Evolutionary conservation across 768 basidiomycete species (phyloP), one percentile per base, ranked within the genome.

Genomic region (Pleurotus citrinopileatus): DNA sequence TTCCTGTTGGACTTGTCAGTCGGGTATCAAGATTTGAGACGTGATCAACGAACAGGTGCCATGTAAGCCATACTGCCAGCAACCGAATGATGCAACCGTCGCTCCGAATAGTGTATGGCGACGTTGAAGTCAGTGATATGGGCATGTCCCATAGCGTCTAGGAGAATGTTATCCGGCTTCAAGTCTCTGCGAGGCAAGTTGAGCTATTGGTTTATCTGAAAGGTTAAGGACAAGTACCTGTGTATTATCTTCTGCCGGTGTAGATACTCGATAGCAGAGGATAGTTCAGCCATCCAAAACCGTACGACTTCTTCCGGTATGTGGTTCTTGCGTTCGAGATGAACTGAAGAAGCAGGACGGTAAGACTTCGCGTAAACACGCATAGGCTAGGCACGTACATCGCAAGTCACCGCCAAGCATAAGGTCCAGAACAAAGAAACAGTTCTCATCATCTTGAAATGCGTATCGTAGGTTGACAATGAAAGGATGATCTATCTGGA

Each of bases 51-150:
- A 27, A 53, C 94, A 0, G 96, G 95, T 8, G 95, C 95, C 97
- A 99, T 99, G 73, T 99, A 99, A 0, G 97, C 96, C 93, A 99
- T 95, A 64, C 91, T 94, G 3, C 97, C 97, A 5, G 97, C 96
- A 13, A 99, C 90, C 56, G 91, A 93, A 0, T 91, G 94, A 69
- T 98, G 87, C 57, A 89, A 64, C 29, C 95, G 82, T 50, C 87
- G 80, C 56, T 92, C 90, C 9, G 95, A 96, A 67, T 94, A 98
- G 68, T 98, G 96, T 6, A 98, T 96, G 20, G 96, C 97, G 60
- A 99, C 94, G 64, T 99, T 99, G 75, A 99, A 97, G 72, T 99
- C 97, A 7, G 97, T 98, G 62, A 99, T 76, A 65, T 98, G 96
- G 1, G 92, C 96, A 65, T 99, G 95, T 0, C 97, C 97, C 63